Evolutionary conservation across 164 flowering plant genomes (phyloP).

Genomic region (Aristolochia fimbriata): DNA sequence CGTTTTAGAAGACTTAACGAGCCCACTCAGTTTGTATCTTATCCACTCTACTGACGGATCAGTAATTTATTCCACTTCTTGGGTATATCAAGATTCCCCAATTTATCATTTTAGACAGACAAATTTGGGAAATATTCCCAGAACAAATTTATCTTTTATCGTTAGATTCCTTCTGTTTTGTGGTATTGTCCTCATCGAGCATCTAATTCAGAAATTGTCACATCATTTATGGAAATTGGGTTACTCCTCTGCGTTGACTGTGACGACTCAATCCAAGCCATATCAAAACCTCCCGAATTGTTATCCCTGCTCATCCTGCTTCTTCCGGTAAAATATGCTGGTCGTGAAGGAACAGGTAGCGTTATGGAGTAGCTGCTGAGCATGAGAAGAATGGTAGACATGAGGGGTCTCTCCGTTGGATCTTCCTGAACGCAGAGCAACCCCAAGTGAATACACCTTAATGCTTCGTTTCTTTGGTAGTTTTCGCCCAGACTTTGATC

Average conservation of each 20-base stretch:
- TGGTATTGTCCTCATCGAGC: background rate
- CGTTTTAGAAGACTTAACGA: no score
- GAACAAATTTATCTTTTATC: background rate
- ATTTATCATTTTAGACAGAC: no score
- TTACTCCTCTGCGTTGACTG: background rate
- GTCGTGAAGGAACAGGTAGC: constrained; percentile 12
- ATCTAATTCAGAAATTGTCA: background rate
- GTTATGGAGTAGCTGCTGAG: constrained; percentile 8
- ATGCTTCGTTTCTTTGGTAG: constrained; percentile 12
- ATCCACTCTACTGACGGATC: no score
- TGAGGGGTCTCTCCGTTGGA: constrained; percentile 30
- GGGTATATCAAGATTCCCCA: no score
- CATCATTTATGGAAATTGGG: background rate
- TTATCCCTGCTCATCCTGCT: background rate
- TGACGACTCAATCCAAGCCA: background rate
- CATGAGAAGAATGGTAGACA: constrained; percentile 30
- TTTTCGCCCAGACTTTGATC: constrained; percentile 17
- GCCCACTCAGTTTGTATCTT: no score
- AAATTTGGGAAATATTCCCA: no score
- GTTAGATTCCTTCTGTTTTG: no score
- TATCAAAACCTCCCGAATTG: no score
- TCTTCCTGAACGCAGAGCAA: constrained; percentile 45
- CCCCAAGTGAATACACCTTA: constrained; percentile 40
- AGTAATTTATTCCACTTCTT: no score
- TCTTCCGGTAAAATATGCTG: constrained; percentile 12